phyloP scores from a whole-genome alignment of 2,329 filamentous ascomycete genomes.

The Penicillium sp. region DNA sequence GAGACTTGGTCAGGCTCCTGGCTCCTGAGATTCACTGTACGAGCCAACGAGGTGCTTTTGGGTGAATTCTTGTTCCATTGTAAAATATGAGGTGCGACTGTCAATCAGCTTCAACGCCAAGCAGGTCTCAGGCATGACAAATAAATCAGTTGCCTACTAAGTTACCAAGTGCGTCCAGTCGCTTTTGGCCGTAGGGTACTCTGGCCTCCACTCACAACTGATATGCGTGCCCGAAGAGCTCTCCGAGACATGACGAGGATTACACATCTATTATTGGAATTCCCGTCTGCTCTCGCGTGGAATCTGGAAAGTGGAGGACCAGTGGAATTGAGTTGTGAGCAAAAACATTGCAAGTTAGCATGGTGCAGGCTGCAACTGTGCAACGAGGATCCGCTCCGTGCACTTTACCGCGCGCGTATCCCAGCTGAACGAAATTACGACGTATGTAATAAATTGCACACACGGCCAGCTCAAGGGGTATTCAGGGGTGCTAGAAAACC shows the following conservation, averaged over 20 bases:
- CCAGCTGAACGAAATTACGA: neutral
- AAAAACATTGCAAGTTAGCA: neutral
- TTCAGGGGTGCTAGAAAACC: neutral
- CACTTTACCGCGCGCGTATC: conserved; percentile 5
- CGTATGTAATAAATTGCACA: neutral
- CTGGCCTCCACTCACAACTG: neutral
- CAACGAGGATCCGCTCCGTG: neutral
- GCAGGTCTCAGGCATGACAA: neutral
- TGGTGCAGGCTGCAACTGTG: conserved; percentile 3
- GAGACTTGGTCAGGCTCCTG: neutral
- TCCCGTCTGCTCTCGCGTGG: neutral
- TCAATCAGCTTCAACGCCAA: neutral
- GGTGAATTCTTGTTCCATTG: neutral
- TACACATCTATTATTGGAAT: neutral
- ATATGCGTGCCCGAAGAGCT: neutral
- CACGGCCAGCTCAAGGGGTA: neutral
- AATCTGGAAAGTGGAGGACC: neutral
- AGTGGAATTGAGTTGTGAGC: neutral
- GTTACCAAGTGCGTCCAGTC: neutral
- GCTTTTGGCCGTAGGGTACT: neutral
- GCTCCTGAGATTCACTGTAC: neutral
- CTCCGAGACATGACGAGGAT: neutral
- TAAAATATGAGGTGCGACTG: neutral
- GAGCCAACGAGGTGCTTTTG: neutral
- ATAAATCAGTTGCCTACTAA: no score